Conservation (phyloP, 2,329 filamentous ascomycete species). For the Diaporthe sp. region DNA sequence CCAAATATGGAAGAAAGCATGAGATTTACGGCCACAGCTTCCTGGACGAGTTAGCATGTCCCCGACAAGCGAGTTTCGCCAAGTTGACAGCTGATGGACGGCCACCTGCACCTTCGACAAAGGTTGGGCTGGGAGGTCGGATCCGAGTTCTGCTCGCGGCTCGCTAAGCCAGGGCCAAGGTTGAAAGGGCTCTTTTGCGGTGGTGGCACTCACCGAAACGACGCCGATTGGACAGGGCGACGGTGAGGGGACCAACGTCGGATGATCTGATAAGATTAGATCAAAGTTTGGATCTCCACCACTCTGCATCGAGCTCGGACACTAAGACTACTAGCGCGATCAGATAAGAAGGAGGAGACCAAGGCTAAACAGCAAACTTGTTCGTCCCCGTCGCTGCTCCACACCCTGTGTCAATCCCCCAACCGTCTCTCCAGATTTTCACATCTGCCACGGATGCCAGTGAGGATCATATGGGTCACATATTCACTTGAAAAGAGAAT, state of each 20-base stretch:
- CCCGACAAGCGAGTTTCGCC: neutral
- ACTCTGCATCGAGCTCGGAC: neutral
- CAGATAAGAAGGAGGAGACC: conserved; percentile 35
- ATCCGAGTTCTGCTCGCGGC: conserved; percentile 28
- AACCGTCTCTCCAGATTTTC: conserved; percentile 1
- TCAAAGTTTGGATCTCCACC: conserved; percentile 14
- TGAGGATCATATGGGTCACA: neutral
- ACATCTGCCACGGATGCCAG: neutral
- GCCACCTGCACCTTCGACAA: neutral
- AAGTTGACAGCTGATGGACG: conserved; percentile 6
- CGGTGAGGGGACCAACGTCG: neutral
- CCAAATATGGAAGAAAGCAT: neutral
- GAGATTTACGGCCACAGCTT: neutral
- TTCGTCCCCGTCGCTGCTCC: neutral
- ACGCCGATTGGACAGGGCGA: conserved; percentile 30
- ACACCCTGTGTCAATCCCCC: neutral
- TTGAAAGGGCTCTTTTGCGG: neutral
- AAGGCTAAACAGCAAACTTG: conserved; percentile 18
- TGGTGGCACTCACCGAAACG: conserved; percentile 19
- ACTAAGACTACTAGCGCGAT: conserved; percentile 32
- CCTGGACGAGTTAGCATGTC: conserved; percentile 3
- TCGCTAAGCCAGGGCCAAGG: conserved; percentile 7
- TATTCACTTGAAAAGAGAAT: neutral
- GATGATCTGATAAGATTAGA: conserved; percentile 42
- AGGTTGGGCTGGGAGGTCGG: conserved; percentile 10